A percentile compares a stretch with the other conserved stretches of the same genome.
Evolutionary conservation across 1,284 basidiomycete genomes (phyloP).

Genomic region (Agaricales sp.): DNA sequence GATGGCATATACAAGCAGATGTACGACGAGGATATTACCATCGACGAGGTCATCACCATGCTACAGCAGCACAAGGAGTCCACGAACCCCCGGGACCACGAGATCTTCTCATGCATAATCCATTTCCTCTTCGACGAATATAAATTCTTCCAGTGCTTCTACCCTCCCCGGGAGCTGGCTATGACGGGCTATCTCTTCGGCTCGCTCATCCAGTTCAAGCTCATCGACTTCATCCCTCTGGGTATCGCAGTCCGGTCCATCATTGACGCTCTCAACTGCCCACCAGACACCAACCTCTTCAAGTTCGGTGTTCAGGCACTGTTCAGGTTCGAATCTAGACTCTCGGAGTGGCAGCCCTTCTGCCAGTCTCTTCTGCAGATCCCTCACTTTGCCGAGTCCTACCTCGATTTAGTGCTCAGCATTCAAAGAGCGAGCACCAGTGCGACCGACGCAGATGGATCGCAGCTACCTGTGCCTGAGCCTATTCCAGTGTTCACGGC

Average conservation of each 20-base stretch:
- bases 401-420: constrained; percentile 74
- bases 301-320: constrained; percentile 94
- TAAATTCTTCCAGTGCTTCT: constrained; percentile 96
- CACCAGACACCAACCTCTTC: constrained; percentile 89
- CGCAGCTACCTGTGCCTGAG: constrained; percentile 27
- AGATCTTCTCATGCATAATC: constrained; percentile 97
- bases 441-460: constrained; percentile 17
- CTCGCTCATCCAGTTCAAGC: constrained; percentile 87
- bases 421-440: constrained; percentile 49
- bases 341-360: constrained; percentile 90
- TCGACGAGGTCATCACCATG: constrained; percentile 88
- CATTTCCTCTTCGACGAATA: constrained; percentile 99
- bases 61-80: constrained; percentile 84
- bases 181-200: constrained; percentile 98
- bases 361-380: constrained; percentile 87
- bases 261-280: constrained; percentile 85
- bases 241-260: constrained; percentile 97
- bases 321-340: constrained; percentile 76
- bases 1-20: constrained; percentile 96
- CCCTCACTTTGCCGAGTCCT: constrained; percentile 78
- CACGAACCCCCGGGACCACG: constrained; percentile 77
- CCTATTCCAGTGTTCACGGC: constrained; percentile 49
- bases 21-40: constrained; percentile 91
- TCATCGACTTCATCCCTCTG: constrained; percentile 92
- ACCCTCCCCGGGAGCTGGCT: constrained; percentile 88